These are phyloP conservation scores for Phoma sp. DNA, from an alignment of 2,329 filamentous ascomycete species.

Conservation along the genomic window DNA sequence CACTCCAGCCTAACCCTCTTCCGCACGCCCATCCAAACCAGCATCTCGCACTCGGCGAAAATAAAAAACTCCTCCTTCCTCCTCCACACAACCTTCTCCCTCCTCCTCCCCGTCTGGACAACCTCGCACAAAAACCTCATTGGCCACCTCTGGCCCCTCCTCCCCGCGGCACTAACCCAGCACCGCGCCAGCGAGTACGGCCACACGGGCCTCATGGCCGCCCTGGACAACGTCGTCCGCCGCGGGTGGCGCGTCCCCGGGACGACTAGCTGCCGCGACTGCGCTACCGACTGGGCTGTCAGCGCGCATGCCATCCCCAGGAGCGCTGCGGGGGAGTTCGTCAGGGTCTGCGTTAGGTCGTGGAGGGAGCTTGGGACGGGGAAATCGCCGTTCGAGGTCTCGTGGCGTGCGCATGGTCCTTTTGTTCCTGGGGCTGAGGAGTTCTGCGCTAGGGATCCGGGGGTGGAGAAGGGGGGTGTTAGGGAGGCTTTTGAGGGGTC, in stretches of 20 bases:
- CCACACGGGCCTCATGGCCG: slow-evolving; percentile 30
- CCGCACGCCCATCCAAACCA: slow-evolving; percentile 19
- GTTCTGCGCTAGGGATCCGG: slow-evolving; percentile 5
- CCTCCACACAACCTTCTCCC: slow-evolving; percentile 26
- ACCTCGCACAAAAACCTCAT: slow-evolving; percentile 18
- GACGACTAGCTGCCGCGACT: slow-evolving; percentile 30
- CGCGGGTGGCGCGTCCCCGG: slow-evolving; percentile 23
- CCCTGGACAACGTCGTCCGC: slow-evolving; percentile 29
- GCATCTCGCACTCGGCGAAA: slow-evolving; percentile 20
- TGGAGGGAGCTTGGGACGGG: slow-evolving; percentile 39
- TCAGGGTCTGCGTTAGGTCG: slow-evolving; percentile 22
- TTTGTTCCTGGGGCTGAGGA: slow-evolving; percentile 1
- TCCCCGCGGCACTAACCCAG: slow-evolving; percentile 36
- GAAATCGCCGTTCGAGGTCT: slow-evolving; percentile 30
- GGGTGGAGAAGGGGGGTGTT: slow-evolving; percentile 23
- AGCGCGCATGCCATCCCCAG: slow-evolving; percentile 7
- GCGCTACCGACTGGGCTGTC: slow-evolving; percentile 38
- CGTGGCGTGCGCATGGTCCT: slow-evolving; percentile 40
- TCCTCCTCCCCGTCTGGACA: slow-evolving; percentile 23
- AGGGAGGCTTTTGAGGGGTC: slow-evolving; percentile 27
- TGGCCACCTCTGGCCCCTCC: slow-evolving; percentile 20
- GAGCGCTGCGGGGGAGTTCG: slow-evolving; percentile 15
- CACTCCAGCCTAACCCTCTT: slow-evolving; percentile 21
- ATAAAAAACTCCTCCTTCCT: slow-evolving; percentile 26
- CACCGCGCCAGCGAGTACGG: slow-evolving; percentile 34